Conservation (phyloP, 148 eudicot species). For the Pouteria glomerata region DNA sequence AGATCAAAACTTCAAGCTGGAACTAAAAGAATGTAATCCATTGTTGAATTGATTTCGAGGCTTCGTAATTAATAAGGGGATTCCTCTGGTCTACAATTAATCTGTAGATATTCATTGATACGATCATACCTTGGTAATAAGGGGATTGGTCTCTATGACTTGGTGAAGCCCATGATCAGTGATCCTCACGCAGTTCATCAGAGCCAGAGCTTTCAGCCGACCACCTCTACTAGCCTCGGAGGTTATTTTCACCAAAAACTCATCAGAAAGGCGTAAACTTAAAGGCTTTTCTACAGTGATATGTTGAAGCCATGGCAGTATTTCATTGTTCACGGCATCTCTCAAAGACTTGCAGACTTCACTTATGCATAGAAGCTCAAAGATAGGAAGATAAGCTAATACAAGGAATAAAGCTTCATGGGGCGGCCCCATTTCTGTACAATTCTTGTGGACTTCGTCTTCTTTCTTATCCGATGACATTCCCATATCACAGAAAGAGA, state of each 20-base stretch:
- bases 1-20: too few relatives aligned
- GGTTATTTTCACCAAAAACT: slow-evolving; percentile 32
- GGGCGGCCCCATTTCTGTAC: slow-evolving; percentile 20
- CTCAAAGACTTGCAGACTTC: slow-evolving; percentile 53
- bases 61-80: background rate
- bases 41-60: background rate
- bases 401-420: slow-evolving; percentile 61
- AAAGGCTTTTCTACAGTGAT: slow-evolving; percentile 45
- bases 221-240: slow-evolving; percentile 59
- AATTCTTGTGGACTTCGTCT: slow-evolving; percentile 2
- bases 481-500: background rate
- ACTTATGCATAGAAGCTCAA: slow-evolving; percentile 46
- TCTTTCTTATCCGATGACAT: background rate
- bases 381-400: slow-evolving; percentile 61
- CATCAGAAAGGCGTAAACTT: slow-evolving; percentile 36
- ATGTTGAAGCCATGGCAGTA: slow-evolving; percentile 60
- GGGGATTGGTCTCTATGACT: slow-evolving; percentile 46
- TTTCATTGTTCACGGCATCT: slow-evolving; percentile 49
- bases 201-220: slow-evolving; percentile 44
- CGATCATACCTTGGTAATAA: slow-evolving; percentile 49
- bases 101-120: too few relatives aligned
- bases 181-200: slow-evolving; percentile 46
- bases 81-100: too few relatives aligned
- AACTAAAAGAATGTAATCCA: too few relatives aligned
- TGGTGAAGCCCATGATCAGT: slow-evolving; percentile 54